Evolutionary conservation across 2,329 filamentous ascomycete genomes (phyloP).

Genomic region (Penicillium aurantiogriseum): DNA sequence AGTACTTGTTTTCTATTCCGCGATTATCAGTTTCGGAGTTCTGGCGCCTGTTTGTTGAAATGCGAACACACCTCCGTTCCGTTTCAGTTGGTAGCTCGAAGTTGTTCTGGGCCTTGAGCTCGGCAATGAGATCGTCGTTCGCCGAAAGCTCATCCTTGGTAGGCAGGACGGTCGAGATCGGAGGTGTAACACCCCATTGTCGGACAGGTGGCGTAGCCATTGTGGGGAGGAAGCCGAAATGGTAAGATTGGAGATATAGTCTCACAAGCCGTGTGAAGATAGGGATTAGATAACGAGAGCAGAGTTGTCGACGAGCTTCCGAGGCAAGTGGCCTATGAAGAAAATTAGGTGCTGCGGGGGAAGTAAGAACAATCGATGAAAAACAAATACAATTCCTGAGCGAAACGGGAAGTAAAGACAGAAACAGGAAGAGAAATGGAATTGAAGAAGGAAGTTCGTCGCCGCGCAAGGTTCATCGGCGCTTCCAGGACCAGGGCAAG

Average conservation of each 20-base stretch:
- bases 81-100: slow-evolving; percentile 85
- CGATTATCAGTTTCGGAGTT: slow-evolving; percentile 5
- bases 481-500: slow-evolving; percentile 10
- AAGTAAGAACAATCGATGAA: neutral
- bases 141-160: slow-evolving; percentile 73
- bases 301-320: neutral
- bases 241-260: neutral
- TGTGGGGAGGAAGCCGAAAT: neutral
- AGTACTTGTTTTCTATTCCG: slow-evolving; percentile 66
- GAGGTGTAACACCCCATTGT: slow-evolving; percentile 74
- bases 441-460: slow-evolving; percentile 4
- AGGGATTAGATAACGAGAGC: slow-evolving; percentile 17
- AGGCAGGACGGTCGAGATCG: slow-evolving; percentile 75
- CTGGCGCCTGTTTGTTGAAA: neutral
- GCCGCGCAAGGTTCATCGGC: slow-evolving; percentile 13
- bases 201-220: slow-evolving; percentile 42
- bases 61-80: slow-evolving; percentile 65
- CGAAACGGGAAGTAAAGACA: neutral
- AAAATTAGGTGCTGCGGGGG: neutral
- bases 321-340: neutral
- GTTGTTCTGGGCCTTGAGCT: slow-evolving; percentile 84
- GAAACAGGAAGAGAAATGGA: slow-evolving; percentile 7
- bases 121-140: slow-evolving; percentile 76
- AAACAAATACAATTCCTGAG: neutral
- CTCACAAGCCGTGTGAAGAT: slow-evolving; percentile 10